Evolutionary conservation across 208 protist genomes (phyloP).

Genomic region (Trypanosoma melophagium): DNA sequence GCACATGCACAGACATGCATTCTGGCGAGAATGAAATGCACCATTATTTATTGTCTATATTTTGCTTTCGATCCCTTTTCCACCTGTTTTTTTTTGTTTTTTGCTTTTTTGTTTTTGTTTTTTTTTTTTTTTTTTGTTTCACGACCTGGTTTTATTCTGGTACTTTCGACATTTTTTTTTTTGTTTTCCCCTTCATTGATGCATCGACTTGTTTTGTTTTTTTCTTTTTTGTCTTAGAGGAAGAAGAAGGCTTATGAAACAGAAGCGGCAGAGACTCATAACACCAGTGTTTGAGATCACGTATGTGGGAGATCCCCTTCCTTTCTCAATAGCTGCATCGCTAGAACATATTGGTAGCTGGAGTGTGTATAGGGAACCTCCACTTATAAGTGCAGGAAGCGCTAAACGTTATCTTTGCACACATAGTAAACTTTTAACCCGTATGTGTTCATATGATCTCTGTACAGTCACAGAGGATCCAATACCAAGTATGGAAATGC

Average conservation of each 20-base stretch:
- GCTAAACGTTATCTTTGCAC: conserved; percentile 7
- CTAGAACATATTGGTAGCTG: not conserved
- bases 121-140: conserved; percentile 31
- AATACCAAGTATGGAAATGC: not conserved
- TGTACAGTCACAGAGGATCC: conserved; percentile 8
- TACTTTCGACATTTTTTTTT: conserved; percentile 11
- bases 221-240: conserved; percentile 12
- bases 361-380: conserved; percentile 14
- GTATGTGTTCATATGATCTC: not conserved
- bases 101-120: conserved; percentile 19
- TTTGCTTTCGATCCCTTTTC: too few relatives aligned
- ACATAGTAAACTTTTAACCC: not conserved
- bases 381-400: conserved; percentile 8
- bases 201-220: conserved; percentile 13
- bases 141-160: conserved; percentile 11
- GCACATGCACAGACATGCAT: too few relatives aligned
- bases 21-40: too few relatives aligned
- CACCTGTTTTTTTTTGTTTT: too few relatives aligned
- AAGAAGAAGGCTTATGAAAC: not conserved
- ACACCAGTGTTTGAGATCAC: conserved; percentile 22
- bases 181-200: not conserved
- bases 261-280: too few relatives aligned
- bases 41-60: too few relatives aligned
- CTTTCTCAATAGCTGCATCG: conserved; percentile 6
- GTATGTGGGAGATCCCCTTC: not conserved